Conservation (phyloP, 129 eudicot genomes). For the Flaveria linearis region DNA sequence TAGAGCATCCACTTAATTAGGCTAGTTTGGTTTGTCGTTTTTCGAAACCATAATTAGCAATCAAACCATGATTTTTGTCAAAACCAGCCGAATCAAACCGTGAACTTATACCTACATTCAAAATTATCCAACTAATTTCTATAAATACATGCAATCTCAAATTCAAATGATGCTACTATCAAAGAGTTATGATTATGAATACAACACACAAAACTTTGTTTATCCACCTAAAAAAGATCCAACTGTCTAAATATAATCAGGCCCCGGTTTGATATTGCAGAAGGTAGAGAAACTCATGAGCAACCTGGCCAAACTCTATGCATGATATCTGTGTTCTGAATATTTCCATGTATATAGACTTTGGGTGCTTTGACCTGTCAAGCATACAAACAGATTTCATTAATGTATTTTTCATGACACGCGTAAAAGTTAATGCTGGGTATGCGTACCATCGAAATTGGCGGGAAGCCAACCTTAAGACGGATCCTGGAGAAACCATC, state of each 20-base stretch:
- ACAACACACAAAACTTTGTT: conserved; percentile 20
- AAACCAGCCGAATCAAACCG: not conserved
- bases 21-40: not conserved
- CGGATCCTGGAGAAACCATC: conserved; percentile 72
- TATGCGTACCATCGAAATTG: conserved; percentile 60
- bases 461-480: conserved; percentile 56
- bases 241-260: not conserved
- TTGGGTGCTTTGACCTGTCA: conserved; percentile 74
- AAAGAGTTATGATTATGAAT: not conserved
- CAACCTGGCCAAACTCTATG: conserved; percentile 77
- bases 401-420: not conserved
- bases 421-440: not conserved
- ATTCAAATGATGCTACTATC: not conserved
- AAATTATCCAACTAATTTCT: not conserved
- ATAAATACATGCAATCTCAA: not conserved
- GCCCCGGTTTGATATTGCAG: not conserved
- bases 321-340: conserved; percentile 40
- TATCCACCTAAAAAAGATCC: not conserved
- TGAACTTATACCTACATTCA: not conserved
- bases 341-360: conserved; percentile 71
- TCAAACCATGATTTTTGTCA: too few species aligned
- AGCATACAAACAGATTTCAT: conserved; percentile 4
- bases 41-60: not conserved
- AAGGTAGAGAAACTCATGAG: conserved; percentile 28
- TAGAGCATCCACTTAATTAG: not conserved